Conservation (phyloP, 139 green algal species). For the Mesostigma viride region DNA sequence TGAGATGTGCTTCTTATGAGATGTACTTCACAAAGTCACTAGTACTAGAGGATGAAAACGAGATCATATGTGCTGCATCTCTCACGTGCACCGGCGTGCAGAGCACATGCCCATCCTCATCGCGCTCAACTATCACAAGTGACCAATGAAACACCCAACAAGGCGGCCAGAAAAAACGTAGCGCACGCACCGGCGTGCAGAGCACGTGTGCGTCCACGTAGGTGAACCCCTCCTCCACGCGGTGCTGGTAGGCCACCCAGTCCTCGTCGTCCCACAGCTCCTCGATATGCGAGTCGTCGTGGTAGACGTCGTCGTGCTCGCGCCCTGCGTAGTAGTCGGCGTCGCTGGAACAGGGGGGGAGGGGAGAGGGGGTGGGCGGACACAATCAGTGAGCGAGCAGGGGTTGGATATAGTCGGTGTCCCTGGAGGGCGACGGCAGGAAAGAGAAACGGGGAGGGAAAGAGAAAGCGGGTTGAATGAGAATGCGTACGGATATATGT, state of each 20-base stretch:
- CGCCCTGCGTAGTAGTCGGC: neutral
- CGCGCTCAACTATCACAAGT: too few species aligned
- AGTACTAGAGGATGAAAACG: too few species aligned
- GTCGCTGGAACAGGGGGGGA: neutral
- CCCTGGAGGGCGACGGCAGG: too few species aligned
- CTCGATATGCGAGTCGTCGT: slow-evolving; percentile 16
- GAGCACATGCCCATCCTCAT: slow-evolving; percentile 6
- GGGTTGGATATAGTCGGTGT: too few species aligned
- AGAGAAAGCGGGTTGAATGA: too few species aligned
- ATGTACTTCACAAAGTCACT: too few species aligned
- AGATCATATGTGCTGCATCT: too few species aligned
- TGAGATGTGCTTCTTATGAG: too few species aligned
- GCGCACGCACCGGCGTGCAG: slow-evolving; percentile 57
- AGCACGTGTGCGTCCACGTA: slow-evolving; percentile 83
- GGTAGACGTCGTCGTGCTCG: slow-evolving; percentile 34
- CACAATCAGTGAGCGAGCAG: neutral
- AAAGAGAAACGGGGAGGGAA: too few species aligned
- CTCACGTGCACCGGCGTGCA: slow-evolving; percentile 20
- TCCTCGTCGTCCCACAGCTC: slow-evolving; percentile 31
- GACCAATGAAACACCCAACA: too few species aligned
- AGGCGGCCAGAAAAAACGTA: too few species aligned
- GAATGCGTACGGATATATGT: too few species aligned
- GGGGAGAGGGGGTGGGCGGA: neutral
- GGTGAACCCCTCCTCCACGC: slow-evolving; percentile 34
- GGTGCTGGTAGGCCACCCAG: slow-evolving; percentile 16